Percentiles rank a stretch among this genome's conserved stretches.
Evolutionary conservation across 441 rosid species (phyloP).

Genomic region (Aquilaria agallochum): DNA sequence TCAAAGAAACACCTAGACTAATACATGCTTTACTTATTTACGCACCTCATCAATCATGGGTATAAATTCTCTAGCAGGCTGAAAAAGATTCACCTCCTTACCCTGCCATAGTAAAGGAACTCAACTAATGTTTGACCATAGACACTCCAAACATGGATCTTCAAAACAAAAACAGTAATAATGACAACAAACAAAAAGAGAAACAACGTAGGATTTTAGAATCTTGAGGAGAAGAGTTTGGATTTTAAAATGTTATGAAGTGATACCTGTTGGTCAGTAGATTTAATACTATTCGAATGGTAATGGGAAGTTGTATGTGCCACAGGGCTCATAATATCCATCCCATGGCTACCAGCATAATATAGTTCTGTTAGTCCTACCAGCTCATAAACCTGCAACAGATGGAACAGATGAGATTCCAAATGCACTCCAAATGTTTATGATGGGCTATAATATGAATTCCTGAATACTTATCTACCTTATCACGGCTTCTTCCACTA

Average conservation of each 20-base stretch:
- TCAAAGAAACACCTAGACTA: background rate
- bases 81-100: slow-evolving; percentile 75
- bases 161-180: no score
- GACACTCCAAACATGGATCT: no score
- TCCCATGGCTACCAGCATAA: slow-evolving; percentile 99
- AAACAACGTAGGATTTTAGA: background rate
- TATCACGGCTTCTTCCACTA: slow-evolving; percentile 94
- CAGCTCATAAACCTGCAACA: slow-evolving; percentile 69
- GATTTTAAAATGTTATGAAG: background rate
- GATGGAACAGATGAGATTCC: slow-evolving; percentile 10
- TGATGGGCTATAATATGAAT: background rate
- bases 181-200: background rate
- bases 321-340: slow-evolving; percentile 89
- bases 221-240: background rate
- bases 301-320: slow-evolving; percentile 32
- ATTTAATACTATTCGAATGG: slow-evolving; percentile 47
- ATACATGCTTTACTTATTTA: background rate
- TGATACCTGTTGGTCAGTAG: slow-evolving; percentile 62
- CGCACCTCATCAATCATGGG: slow-evolving; percentile 73
- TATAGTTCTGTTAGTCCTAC: slow-evolving; percentile 91
- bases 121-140: no score
- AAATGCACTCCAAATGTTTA: background rate
- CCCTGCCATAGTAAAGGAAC: slow-evolving; percentile 35
- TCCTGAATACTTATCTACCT: slow-evolving; percentile 35
- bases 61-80: slow-evolving; percentile 86